Conservation (phyloP, 495 filamentous ascomycete species). For the Rhypophila decipiens region DNA sequence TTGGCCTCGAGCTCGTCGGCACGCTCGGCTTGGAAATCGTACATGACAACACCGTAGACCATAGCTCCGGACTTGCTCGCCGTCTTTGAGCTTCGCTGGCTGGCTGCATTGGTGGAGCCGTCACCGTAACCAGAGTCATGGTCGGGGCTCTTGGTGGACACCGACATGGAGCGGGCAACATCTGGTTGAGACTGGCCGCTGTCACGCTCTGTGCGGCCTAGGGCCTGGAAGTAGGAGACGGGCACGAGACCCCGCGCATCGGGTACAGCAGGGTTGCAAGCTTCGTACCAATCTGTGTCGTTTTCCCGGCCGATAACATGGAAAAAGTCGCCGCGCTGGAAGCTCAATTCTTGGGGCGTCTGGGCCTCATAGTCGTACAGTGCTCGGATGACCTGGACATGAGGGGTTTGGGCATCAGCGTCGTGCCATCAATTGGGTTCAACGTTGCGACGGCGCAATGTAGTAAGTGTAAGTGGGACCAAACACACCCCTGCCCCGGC, state of each 20-base stretch:
- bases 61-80: constrained; percentile 69
- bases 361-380: constrained; percentile 86
- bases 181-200: constrained; percentile 71
- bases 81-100: constrained; percentile 44
- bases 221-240: constrained; percentile 83
- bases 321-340: constrained; percentile 93
- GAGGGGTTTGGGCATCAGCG: constrained; percentile 18
- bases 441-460: too few species aligned
- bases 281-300: constrained; percentile 95
- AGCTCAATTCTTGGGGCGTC: constrained; percentile 73
- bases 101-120: constrained; percentile 36
- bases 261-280: constrained; percentile 89
- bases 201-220: constrained; percentile 86
- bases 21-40: constrained; percentile 92
- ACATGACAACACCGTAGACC: constrained; percentile 95
- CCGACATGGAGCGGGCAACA: constrained; percentile 48
- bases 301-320: constrained; percentile 96
- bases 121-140: constrained; percentile 84
- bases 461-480: too few species aligned
- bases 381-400: constrained; percentile 91
- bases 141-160: constrained; percentile 37
- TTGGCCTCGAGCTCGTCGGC: constrained; percentile 94
- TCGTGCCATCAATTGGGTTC: constrained; percentile 1
- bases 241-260: constrained; percentile 87
- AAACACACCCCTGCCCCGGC: too few species aligned